phyloP scores from a whole-genome alignment of 2,329 filamentous ascomycete species.

The Berkeleyomyces basicola region DNA sequence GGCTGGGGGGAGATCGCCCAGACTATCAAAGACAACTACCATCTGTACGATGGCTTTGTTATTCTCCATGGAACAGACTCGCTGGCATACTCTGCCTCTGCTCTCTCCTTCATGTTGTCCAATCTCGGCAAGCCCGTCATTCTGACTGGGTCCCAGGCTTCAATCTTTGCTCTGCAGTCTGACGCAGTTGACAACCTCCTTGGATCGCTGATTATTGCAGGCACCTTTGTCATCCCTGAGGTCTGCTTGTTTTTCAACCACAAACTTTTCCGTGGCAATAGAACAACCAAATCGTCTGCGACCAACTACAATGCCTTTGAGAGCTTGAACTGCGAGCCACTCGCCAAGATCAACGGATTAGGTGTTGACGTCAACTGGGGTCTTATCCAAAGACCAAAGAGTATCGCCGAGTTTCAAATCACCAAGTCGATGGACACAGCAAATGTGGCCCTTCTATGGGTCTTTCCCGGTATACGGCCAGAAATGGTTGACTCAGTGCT shows the following conservation, averaged over 20 bases:
- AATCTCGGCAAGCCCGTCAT: constrained; percentile 85
- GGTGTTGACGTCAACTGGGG: constrained; percentile 71
- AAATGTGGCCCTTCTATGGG: constrained; percentile 76
- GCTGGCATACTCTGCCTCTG: constrained; percentile 74
- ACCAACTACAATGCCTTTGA: constrained; percentile 77
- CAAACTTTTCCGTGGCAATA: constrained; percentile 74
- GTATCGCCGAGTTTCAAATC: constrained; percentile 57
- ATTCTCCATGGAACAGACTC: constrained; percentile 85
- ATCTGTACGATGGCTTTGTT: constrained; percentile 78
- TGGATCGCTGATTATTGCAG: constrained; percentile 74
- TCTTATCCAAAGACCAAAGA: constrained; percentile 55
- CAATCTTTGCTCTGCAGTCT: constrained; percentile 79
- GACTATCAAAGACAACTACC: constrained; percentile 71
- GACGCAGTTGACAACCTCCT: constrained; percentile 85
- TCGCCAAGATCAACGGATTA: constrained; percentile 67
- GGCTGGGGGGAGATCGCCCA: constrained; percentile 76
- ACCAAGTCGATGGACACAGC: constrained; percentile 63
- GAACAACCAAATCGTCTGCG: constrained; percentile 74
- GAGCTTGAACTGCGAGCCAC: constrained; percentile 68
- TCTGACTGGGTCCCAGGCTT: constrained; percentile 66
- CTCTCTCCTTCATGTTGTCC: constrained; percentile 82
- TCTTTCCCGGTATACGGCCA: constrained; percentile 87
- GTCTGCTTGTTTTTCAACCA: constrained; percentile 91
- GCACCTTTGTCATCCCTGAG: constrained; percentile 83
- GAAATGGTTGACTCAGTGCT: constrained; percentile 82